Evolutionary conservation across 176 grass and related monocot genomes (phyloP).

Genomic region (Juncus effusus): DNA sequence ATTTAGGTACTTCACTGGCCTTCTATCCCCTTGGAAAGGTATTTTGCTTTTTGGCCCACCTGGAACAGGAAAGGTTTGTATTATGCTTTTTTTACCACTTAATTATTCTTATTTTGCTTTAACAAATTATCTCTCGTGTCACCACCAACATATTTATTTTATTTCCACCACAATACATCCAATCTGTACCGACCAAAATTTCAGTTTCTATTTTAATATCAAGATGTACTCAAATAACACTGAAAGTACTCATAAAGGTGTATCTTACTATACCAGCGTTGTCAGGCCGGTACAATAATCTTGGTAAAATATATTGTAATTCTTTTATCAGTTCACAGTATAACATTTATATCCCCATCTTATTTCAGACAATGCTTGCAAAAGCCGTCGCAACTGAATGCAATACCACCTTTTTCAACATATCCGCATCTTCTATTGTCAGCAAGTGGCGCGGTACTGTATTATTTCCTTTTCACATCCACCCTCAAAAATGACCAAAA

Average conservation of each 20-base stretch:
- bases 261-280: neutral
- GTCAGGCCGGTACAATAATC: constrained; percentile 1
- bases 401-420: constrained; percentile 97
- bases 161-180: no score
- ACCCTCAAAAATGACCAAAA: neutral
- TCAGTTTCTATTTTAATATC: neutral
- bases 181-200: neutral
- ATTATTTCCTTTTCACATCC: constrained; percentile 18
- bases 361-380: constrained; percentile 88
- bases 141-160: no score
- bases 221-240: neutral
- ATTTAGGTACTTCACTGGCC: constrained; percentile 44
- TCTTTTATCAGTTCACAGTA: neutral
- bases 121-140: no score
- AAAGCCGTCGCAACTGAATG: constrained; percentile 97
- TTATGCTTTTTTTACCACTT: neutral
- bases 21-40: constrained; percentile 55
- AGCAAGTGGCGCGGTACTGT: constrained; percentile 88
- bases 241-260: neutral
- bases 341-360: constrained; percentile 23
- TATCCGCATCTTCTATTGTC: constrained; percentile 92
- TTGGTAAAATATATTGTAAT: constrained; percentile 15
- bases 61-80: constrained; percentile 50
- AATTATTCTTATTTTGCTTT: no score
- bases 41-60: constrained; percentile 53